Conservation (phyloP, 768 basidiomycete genomes). For the Agrocybe praecox region DNA sequence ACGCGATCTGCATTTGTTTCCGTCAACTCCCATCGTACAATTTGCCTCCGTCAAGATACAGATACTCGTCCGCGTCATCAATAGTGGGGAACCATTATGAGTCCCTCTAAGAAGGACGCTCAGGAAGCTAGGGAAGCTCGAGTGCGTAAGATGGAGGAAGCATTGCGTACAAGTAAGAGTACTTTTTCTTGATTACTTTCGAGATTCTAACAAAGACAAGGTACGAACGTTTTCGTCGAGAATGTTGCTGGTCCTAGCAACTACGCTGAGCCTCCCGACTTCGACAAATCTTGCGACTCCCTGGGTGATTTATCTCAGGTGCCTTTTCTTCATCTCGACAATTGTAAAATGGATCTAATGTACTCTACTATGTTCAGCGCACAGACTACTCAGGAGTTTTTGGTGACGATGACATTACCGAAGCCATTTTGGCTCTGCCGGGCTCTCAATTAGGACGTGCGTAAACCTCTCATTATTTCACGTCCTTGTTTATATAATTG, state of each 20-base stretch:
- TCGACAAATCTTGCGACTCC: conserved; percentile 9
- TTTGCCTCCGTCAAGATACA: too few relatives aligned
- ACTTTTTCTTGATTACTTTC: too few relatives aligned
- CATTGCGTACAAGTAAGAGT: too few relatives aligned
- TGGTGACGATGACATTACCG: background rate
- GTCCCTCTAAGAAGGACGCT: too few relatives aligned
- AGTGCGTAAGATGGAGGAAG: too few relatives aligned
- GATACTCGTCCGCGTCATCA: too few relatives aligned
- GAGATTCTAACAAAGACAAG: too few relatives aligned
- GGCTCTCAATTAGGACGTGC: background rate
- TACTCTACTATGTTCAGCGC: background rate
- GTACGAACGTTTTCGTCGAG: background rate
- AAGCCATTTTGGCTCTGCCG: background rate
- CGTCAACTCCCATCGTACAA: too few relatives aligned
- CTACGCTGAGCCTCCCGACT: background rate
- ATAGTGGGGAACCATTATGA: too few relatives aligned
- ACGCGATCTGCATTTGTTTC: too few relatives aligned
- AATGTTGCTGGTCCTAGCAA: background rate
- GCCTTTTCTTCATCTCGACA: background rate
- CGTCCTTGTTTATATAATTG: background rate
- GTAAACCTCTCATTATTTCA: background rate
- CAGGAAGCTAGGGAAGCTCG: too few relatives aligned
- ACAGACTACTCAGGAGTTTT: background rate
- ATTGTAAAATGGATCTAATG: background rate
- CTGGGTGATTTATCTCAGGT: conserved; percentile 14